Base-by-base conservation (phyloP, 257 asterid species). In the Solanum chiquidenum region DNA sequence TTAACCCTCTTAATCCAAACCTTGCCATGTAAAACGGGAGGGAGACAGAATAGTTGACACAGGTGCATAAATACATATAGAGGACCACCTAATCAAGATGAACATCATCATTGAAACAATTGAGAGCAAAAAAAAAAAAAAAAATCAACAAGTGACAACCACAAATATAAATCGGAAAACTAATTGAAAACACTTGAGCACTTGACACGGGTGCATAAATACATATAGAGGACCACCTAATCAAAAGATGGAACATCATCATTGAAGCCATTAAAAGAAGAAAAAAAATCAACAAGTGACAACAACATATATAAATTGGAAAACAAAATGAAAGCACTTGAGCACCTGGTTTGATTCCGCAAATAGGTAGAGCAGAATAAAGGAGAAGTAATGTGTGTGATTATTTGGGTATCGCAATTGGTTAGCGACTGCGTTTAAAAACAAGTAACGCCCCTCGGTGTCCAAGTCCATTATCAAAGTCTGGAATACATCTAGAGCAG, bases 351-450 rank as follows among this genome's bases (percentile, higher is more conserved):
- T 97, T 21, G 96, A 91, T 89, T 97, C 99, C 3, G 93, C 93
- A 85, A 96, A 97, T 34, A 97, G 93, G 94, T 93, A 94, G 49
- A 97, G 98, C 72, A 97, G 92, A 88, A 96, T 89, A 91, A 94
- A 95, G 80, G 99, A 97, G 97, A 95, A 97, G 93, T 95, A 96
- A 88, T 94, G 98, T 0, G 99, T 97, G 94, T 97, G 99, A 89
- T 91, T 97, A 93, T 97, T 97, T 14, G 99, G 99, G 88, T 97
- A 97, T 11, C 99, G 99, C 52, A 97, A 88, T 92, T 97, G 99
- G 88, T 97, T 97, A 88, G 98, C 99, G 76, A 96, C 90, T 25
- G 99, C 99, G 25, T 96, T 97, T 92, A 97, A 88, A 91, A 97
- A 97, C 52, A 97, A 94, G 93, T 97, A 97, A 60, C 99, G 96